Conservation (phyloP, 208 protist genomes). For the Trypanosoma scelopori region DNA sequence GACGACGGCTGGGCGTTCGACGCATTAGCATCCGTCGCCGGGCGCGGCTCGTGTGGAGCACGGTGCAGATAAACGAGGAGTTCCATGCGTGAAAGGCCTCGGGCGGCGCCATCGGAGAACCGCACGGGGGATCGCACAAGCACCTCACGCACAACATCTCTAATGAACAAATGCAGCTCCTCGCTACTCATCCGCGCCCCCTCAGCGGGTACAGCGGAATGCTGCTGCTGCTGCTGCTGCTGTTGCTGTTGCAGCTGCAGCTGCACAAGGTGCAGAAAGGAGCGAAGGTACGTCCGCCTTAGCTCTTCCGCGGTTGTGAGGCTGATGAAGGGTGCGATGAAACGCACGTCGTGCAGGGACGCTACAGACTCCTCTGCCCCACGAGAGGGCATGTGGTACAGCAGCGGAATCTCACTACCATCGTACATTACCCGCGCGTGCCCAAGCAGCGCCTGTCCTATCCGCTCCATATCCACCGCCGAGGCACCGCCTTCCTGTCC, state of each 20-base stretch:
- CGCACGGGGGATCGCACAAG: slow-evolving; percentile 50
- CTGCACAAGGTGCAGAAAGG: slow-evolving; percentile 73
- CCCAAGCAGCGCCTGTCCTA: slow-evolving; percentile 37
- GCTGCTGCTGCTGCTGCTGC: slow-evolving; percentile 50
- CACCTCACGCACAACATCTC: slow-evolving; percentile 52
- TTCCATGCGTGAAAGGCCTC: slow-evolving; percentile 59
- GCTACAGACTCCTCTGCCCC: slow-evolving; percentile 3
- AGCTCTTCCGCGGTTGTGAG: slow-evolving; percentile 58
- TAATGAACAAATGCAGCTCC: slow-evolving; percentile 49
- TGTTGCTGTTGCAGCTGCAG: slow-evolving; percentile 54
- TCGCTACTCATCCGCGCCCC: slow-evolving; percentile 27
- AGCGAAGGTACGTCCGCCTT: slow-evolving; percentile 43
- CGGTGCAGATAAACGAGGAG: slow-evolving; percentile 70
- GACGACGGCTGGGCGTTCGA: background rate
- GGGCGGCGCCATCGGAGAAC: slow-evolving; percentile 36
- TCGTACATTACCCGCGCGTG: slow-evolving; percentile 70
- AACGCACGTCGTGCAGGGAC: slow-evolving; percentile 58
- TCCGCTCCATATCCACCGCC: slow-evolving; percentile 31
- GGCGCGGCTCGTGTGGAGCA: slow-evolving; percentile 40
- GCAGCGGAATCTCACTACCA: slow-evolving; percentile 42
- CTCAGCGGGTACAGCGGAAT: slow-evolving; percentile 12
- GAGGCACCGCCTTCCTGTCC: slow-evolving; percentile 8
- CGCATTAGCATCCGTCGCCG: background rate
- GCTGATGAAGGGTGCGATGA: slow-evolving; percentile 73
- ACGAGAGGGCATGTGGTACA: slow-evolving; percentile 13